These are phyloP conservation scores for Phaffia tasmanica DNA, from an alignment of 768 basidiomycete genomes.

Conservation along the genomic window DNA sequence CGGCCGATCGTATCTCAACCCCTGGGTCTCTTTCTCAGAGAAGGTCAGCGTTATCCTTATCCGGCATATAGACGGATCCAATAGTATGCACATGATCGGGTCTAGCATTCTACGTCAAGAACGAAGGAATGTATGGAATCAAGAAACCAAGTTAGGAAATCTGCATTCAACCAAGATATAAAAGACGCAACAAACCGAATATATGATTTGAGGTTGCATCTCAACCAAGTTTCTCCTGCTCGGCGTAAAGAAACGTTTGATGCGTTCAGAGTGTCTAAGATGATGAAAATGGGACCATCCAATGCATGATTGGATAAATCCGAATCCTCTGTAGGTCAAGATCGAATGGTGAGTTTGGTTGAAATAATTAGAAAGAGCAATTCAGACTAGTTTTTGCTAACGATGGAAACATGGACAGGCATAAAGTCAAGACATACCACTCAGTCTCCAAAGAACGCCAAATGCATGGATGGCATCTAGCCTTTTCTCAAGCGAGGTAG, in stretches of 20 bases:
- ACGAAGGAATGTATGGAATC: neutral
- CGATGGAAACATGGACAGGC: neutral
- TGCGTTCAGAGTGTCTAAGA: conserved; percentile 68
- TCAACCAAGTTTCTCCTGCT: conserved; percentile 93
- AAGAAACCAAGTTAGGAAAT: neutral
- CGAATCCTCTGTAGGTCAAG: conserved; percentile 56
- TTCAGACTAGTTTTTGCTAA: neutral
- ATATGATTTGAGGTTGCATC: conserved; percentile 82
- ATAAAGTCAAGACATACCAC: conserved; percentile 47
- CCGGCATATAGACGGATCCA: conserved; percentile 58
- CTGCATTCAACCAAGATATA: neutral
- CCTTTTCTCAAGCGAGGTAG: conserved; percentile 44
- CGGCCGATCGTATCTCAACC: conserved; percentile 56
- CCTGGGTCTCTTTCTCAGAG: conserved; percentile 55
- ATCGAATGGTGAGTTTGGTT: conserved; percentile 19
- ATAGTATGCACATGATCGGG: conserved; percentile 46
- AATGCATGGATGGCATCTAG: conserved; percentile 70
- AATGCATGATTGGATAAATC: conserved; percentile 69
- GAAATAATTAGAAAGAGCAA: neutral
- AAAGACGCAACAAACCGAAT: conserved; percentile 50
- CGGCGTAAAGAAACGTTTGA: conserved; percentile 63
- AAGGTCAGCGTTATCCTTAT: conserved; percentile 40
- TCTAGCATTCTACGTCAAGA: conserved; percentile 15
- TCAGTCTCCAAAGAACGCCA: conserved; percentile 81
- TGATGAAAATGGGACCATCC: conserved; percentile 73